Percentiles rank a stretch among this genome's conserved stretches.
These are phyloP conservation scores for Physcomitrium patens DNA, from an alignment of 225 moss, liverwort and hornwort species.

Conservation along the genomic window DNA sequence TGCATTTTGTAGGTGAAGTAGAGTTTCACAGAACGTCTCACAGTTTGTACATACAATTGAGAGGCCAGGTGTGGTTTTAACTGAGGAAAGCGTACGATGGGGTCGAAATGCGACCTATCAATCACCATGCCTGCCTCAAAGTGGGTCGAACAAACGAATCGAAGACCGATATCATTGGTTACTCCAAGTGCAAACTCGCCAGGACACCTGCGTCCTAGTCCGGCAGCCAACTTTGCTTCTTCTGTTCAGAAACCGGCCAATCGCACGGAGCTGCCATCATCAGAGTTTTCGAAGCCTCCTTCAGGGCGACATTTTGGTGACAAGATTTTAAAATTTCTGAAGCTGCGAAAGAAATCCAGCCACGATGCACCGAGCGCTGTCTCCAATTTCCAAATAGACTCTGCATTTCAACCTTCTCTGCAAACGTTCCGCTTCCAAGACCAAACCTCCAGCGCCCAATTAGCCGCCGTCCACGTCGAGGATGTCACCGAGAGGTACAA, in stretches of 20 bases:
- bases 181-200: neutral
- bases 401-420: conserved; percentile 6
- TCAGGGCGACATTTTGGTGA: conserved; percentile 9
- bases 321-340: conserved; percentile 35
- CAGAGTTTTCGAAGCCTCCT: conserved; percentile 23
- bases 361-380: neutral
- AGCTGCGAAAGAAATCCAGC: conserved; percentile 31
- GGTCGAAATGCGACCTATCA: conserved; percentile 17
- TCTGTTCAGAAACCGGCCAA: conserved; percentile 4
- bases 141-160: neutral
- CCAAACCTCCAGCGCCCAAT: conserved; percentile 29
- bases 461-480: conserved; percentile 17
- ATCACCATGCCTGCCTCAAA: neutral
- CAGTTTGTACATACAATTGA: neutral
- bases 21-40: neutral
- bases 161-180: conserved; percentile 4
- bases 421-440: conserved; percentile 30
- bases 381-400: conserved; percentile 7
- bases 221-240: neutral
- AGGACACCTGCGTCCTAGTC: conserved; percentile 29
- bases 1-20: neutral
- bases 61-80: neutral
- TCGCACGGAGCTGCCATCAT: conserved; percentile 20
- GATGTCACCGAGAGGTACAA: conserved; percentile 34
- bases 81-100: conserved; percentile 15